phyloP scores from a whole-genome alignment of 495 filamentous ascomycete genomes.

The Lasiosphaeriaceae sp. region DNA sequence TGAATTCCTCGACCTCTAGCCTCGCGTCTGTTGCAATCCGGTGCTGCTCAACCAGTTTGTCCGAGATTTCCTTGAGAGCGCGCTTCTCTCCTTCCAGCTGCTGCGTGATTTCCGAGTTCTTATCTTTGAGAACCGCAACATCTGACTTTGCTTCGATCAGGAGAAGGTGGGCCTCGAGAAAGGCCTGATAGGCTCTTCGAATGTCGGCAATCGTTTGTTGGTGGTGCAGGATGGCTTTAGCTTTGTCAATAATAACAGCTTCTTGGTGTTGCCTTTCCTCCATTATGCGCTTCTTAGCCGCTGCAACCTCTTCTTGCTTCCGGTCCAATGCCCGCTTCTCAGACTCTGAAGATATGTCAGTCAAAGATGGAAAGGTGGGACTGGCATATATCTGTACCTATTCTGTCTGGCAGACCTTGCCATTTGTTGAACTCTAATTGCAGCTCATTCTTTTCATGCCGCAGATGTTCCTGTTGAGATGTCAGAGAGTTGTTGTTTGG shows the following conservation, averaged over 20 bases:
- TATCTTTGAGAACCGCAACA: constrained; percentile 56
- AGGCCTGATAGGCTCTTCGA: constrained; percentile 53
- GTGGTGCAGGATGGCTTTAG: constrained; percentile 55
- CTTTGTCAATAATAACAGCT: constrained; percentile 56
- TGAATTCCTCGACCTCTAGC: constrained; percentile 21
- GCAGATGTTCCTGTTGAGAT: constrained; percentile 27
- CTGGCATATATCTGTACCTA: constrained; percentile 45
- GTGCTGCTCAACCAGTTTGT: constrained; percentile 26
- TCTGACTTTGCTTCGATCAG: constrained; percentile 80
- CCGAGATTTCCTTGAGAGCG: constrained; percentile 11
- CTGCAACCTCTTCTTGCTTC: constrained; percentile 37
- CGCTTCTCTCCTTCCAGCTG: constrained; percentile 44
- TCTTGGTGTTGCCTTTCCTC: constrained; percentile 40
- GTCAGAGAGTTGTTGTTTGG: constrained; percentile 18
- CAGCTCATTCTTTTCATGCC: constrained; percentile 39
- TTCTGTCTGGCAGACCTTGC: constrained; percentile 63
- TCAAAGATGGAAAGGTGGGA: neutral
- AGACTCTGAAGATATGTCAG: constrained; percentile 39
- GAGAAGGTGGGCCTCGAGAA: constrained; percentile 63
- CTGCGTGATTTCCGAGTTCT: constrained; percentile 55
- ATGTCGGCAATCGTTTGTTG: constrained; percentile 58
- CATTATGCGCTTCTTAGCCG: constrained; percentile 16
- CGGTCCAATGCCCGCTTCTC: constrained; percentile 49
- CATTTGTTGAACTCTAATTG: constrained; percentile 62
- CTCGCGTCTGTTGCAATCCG: constrained; percentile 23